Conservation (phyloP, 352 stramenopile genomes). For the Pythium brassicae region DNA sequence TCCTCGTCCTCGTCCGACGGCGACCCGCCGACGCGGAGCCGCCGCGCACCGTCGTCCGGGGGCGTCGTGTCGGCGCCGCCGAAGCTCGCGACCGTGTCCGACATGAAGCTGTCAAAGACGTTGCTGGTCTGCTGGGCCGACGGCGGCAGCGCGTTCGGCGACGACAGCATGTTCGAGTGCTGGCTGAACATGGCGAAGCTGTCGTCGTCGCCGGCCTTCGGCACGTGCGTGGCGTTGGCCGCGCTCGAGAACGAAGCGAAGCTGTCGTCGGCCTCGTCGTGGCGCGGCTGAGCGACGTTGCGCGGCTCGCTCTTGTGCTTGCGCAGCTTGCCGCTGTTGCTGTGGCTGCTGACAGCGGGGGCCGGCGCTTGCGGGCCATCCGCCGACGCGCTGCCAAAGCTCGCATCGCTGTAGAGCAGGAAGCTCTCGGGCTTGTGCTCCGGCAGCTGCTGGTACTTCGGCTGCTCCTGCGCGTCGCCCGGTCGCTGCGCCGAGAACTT, state of each 20-base stretch:
- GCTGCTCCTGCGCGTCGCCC: constrained; percentile 16
- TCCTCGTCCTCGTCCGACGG: constrained; percentile 39
- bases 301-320: constrained; percentile 17
- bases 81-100: constrained; percentile 26
- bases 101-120: constrained; percentile 42
- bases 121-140: constrained; percentile 3
- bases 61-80: constrained; percentile 24
- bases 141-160: constrained; percentile 10
- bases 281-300: background rate
- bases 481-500: constrained; percentile 39
- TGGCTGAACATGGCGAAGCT: background rate
- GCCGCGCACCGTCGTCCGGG: constrained; percentile 22
- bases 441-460: constrained; percentile 1
- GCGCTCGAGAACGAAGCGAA: constrained; percentile 18
- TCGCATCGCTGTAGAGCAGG: constrained; percentile 18
- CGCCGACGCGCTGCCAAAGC: constrained; percentile 5
- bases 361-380: background rate
- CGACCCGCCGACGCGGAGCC: constrained; percentile 22
- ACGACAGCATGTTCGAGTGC: constrained; percentile 19
- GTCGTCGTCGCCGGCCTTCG: background rate
- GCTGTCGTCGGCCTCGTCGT: constrained; percentile 8
- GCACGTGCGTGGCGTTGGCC: background rate
- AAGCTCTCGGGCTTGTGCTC: constrained; percentile 14
- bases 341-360: background rate
- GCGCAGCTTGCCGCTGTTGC: constrained; percentile 8